Conservation (phyloP, 192 early-diverging fungal genomes). For the Gryganskiella cystojenkinii region DNA sequence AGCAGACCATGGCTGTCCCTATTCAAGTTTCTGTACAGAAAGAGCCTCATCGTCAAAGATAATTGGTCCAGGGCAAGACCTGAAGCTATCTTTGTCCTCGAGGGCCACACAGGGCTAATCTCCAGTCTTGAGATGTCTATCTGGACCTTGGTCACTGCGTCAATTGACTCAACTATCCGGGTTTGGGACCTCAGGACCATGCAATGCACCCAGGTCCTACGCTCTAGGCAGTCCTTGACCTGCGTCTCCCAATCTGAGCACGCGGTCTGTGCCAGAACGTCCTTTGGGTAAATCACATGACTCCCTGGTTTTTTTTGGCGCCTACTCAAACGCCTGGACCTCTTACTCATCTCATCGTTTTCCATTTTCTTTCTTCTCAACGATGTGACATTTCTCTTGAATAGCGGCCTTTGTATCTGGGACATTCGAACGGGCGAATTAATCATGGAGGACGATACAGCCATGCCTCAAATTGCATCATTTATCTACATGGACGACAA, state of each 20-base stretch:
- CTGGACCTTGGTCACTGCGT: constrained; percentile 68
- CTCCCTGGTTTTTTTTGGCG: not conserved
- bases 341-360: too few species aligned
- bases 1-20: constrained; percentile 28
- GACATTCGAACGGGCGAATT: constrained; percentile 33
- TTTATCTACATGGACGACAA: constrained; percentile 43
- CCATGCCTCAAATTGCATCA: constrained; percentile 44
- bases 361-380: too few species aligned
- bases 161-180: constrained; percentile 74
- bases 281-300: constrained; percentile 31
- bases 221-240: constrained; percentile 20
- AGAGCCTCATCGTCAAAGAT: constrained; percentile 11
- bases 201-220: constrained; percentile 56
- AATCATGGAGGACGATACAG: constrained; percentile 40
- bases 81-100: constrained; percentile 37
- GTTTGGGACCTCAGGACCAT: constrained; percentile 74
- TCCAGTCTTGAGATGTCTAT: constrained; percentile 41
- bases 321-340: too few species aligned
- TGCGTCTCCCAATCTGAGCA: constrained; percentile 36
- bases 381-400: not conserved
- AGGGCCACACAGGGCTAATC: constrained; percentile 42
- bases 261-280: constrained; percentile 40
- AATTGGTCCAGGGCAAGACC: constrained; percentile 39
- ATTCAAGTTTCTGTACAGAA: constrained; percentile 30
- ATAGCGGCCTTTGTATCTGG: constrained; percentile 44